Evolutionary conservation across 2,329 filamentous ascomycete species (phyloP), one percentile per base, ranked within the genome.

Genomic region (Xylogone sp.): DNA sequence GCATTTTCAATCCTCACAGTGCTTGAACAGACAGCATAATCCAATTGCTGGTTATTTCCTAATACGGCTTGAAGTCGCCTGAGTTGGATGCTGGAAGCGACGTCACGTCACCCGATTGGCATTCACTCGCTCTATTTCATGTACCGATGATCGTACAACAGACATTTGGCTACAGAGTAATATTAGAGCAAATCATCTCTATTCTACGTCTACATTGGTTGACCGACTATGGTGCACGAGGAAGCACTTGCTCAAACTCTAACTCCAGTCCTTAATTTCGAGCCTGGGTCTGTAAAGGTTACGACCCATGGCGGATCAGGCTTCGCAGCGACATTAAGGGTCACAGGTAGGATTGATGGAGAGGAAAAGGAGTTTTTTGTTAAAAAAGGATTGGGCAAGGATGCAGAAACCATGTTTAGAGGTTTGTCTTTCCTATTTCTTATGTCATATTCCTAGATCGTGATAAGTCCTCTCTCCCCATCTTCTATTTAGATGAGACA

Each of bases 371-470:
- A 56, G n/a, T 91, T 79, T 62, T 93, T 92, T 65, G 79, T 92
- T 68, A 92, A 93, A 69, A 88, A 78, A 0, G 85, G 83, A 0
- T 69, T 67, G 3, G 86, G 84, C 0, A 64, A 71, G 2, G 77
- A 79, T 18, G 79, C 86, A 0, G 77, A 81, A 45, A 57, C 76
- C 31, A 92, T 92, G 87, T 91, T 92, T 63, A 71, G 74, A 68
- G 87, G 84, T 84, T 50, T 42, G 46, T 53, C n/a, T n/a, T 21
- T 18, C 10, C 24, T 27, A 6, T 31, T 18, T 49, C 7, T 3
- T 10, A 16, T 19, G 21, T n/a, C 29, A 24, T 9, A n/a, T 22
- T 3, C 42, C 7, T 65, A 8, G 34, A 18, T 46, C 27, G 20
- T 18, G 8, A 49, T 27, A n/a, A 48, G n/a, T n/a, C n/a, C n/a